Evolutionary conservation across 169 alveolate species (phyloP), one percentile per base, ranked within the genome.

Genomic region (Cytauxzoon felis): DNA sequence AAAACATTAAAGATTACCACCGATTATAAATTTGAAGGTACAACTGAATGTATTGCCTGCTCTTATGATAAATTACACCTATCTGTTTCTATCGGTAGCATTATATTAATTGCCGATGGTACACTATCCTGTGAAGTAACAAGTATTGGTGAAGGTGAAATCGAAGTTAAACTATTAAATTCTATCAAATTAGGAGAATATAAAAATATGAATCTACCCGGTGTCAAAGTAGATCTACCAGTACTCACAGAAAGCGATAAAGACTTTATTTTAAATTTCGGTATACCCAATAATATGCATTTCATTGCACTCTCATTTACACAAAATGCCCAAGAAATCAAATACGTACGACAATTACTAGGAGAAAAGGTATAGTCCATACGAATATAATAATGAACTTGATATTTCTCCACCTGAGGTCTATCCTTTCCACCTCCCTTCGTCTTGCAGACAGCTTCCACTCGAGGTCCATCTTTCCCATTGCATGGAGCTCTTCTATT

Each of bases 121-220:
- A 73, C 96, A 11, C 81, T 97, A 26, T 87, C 92, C 30, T 89
- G 95, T 38, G 93, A 87, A 72, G 99, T 96, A 5, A 82, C 81
- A 57, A 95, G 90, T 89, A 90, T 80, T 32, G 89, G 79, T 61
- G 95, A 87, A 51, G 83, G 88, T 36, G 81, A 80, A 71, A 86
- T 94, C 11, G 78, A 59, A 13, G 93, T 92, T 2, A 88, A 80
- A 73, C 99, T 95, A 24, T 72, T 91, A 85, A 96, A 96, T 87
- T 82, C 80, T 60, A 96, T 95, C 32, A 87, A 85, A 27, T 83
- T 97, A 26, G 99, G 99, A 18, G 99, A 96, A 78, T 90, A 92
- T 79, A 97, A 96, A 88, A 95, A 96, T 81, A 95, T 96, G 98
- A 96, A 96, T 76, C 93, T 97, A 5, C 99, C 99, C 13, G 99